Percentiles rank a stretch among this genome's conserved stretches.
These are phyloP conservation scores for Actinidia arguta DNA, from an alignment of 179 eudicot species.

Conservation along the genomic window DNA sequence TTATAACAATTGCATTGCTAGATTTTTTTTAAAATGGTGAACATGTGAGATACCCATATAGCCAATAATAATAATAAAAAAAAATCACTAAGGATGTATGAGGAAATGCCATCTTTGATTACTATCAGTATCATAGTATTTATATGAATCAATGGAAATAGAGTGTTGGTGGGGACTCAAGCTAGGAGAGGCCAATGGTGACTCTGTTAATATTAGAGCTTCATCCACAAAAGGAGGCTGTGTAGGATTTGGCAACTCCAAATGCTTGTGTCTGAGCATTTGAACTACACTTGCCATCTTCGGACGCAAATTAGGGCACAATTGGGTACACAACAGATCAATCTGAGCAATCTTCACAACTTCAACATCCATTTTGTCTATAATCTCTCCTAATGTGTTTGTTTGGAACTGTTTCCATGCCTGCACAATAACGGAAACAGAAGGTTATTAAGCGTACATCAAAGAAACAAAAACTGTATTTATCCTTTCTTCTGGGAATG, in stretches of 20 bases:
- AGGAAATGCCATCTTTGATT: background rate
- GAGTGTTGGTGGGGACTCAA: background rate
- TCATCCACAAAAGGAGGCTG: constrained; percentile 26
- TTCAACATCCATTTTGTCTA: constrained; percentile 19
- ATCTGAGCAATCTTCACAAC: constrained; percentile 20
- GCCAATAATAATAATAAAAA: background rate
- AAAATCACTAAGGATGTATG: background rate
- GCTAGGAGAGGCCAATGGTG: background rate
- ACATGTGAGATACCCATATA: background rate
- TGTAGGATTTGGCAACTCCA: constrained; percentile 22
- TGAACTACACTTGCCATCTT: constrained; percentile 12
- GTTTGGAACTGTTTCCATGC: constrained; percentile 25
- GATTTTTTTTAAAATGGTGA: background rate
- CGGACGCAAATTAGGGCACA: constrained; percentile 16
- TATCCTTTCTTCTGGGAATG: background rate
- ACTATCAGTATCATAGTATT: constrained; percentile 8
- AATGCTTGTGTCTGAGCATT: constrained; percentile 13
- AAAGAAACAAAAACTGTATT: background rate
- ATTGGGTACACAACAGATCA: constrained; percentile 28
- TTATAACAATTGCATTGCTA: no score
- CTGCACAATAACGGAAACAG: background rate
- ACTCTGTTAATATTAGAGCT: background rate
- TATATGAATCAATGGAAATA: constrained; percentile 12
- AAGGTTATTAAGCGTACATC: background rate
- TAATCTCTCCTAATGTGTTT: constrained; percentile 13